Base-by-base conservation (phyloP, 495 filamentous ascomycete species). In the Astrothelium macrocarpum region DNA sequence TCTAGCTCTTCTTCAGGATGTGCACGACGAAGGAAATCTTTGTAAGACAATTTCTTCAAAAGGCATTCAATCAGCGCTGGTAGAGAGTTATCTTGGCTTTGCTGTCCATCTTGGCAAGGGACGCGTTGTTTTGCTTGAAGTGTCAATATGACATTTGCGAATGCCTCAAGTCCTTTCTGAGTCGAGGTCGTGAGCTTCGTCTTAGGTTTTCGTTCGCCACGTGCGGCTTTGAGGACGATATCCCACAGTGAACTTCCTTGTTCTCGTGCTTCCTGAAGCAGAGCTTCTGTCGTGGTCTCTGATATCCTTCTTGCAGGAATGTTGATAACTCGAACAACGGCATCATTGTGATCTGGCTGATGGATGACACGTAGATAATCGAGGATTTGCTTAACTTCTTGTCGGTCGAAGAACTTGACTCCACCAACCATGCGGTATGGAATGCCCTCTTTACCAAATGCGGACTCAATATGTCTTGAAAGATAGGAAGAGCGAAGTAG, bases 351-450 rank as follows among this genome's bases (percentile, higher is more conserved):
- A 18, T 86, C 81, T 1, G 91, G 90, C 69, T 95, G 90, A 71
- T 87, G 85, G 39, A 96, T 82, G 5, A 95, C 87, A 31, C 91
- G 81, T 26, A 97, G 77, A 73, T 99, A 97, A 72, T 97, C 91
- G 9, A 99, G 73, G 1, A 97, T 72, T 2, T 87, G 82, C 72
- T 95, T 97, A 70, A 99, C 87, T 75, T 99, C 95, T 12, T 84
- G 79, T 56, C 95, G 84, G 67, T 99, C 95, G 69, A 93, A 99
- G 75, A 99, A 99, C 62, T 87, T 86, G 34, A 85, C 82, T 0
- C 95, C 95, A 69, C 89, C 95, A 59, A 97, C 89, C 95, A 97
- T 97, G 32, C 85, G 85, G 74, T 99, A 99, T 0, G 91, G 81
- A 32, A 99, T 84, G 0, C 95, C 95, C 10, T 85, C 84, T 71